Evolutionary conservation across 495 filamentous ascomycete genomes (phyloP).

Genomic region (Neurospora sp.): DNA sequence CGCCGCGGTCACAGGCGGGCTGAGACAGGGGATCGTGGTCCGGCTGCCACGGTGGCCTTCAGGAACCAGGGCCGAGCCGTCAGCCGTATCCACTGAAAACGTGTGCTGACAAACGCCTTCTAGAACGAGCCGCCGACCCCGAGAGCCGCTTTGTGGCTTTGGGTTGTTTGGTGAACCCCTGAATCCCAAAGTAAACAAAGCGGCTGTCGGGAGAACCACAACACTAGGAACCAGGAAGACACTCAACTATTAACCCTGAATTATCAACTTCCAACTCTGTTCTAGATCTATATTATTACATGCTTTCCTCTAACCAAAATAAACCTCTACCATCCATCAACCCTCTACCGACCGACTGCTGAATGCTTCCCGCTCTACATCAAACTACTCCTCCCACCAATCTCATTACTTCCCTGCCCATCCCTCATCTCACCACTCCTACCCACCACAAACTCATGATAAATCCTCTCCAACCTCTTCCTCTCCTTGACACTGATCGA

Average conservation of each 20-base stretch:
- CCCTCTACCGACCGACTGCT: too few relatives aligned
- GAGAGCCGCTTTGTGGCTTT: neutral
- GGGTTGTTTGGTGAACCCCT: neutral
- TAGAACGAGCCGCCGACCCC: neutral
- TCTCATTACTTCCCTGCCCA: conserved; percentile 79
- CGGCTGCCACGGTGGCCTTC: neutral
- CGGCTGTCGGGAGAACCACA: neutral
- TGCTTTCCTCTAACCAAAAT: neutral
- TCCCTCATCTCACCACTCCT: conserved; percentile 90
- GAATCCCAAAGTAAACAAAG: neutral
- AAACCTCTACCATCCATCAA: too few relatives aligned
- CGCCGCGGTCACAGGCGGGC: neutral
- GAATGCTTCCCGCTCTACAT: too few relatives aligned
- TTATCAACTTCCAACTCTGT: neutral
- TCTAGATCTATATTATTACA: neutral
- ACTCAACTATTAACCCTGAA: neutral
- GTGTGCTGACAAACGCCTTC: neutral
- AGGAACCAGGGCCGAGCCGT: neutral
- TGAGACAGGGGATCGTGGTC: neutral
- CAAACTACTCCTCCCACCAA: conserved; percentile 85
- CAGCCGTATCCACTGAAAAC: neutral
- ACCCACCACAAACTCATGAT: conserved; percentile 82
- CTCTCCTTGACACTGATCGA: conserved; percentile 73
- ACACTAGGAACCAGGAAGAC: neutral
- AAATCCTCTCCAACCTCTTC: conserved; percentile 64